These are phyloP conservation scores for Chytriomyces sp. DNA, from an alignment of 192 early-diverging fungal species.

Conservation along the genomic window DNA sequence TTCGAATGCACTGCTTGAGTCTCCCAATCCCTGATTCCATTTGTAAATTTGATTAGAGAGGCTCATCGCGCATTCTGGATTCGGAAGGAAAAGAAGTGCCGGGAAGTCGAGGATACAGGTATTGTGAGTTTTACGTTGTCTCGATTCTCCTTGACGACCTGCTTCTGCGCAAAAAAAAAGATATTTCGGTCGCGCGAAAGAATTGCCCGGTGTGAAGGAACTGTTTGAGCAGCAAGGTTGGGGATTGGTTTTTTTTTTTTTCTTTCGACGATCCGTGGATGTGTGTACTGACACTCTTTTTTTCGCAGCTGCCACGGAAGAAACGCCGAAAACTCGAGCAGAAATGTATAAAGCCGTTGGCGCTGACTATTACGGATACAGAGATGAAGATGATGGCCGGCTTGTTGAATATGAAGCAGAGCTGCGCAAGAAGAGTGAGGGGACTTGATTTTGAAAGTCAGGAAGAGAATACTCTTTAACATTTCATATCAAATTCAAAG, in stretches of 20 bases:
- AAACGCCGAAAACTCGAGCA: slow-evolving; percentile 59
- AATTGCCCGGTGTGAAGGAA: slow-evolving; percentile 92
- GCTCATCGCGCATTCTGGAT: slow-evolving; percentile 79
- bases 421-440: slow-evolving; percentile 58
- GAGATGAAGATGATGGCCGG: slow-evolving; percentile 86
- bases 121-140: slow-evolving; percentile 15
- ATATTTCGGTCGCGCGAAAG: slow-evolving; percentile 96
- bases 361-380: slow-evolving; percentile 94
- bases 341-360: slow-evolving; percentile 82
- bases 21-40: background rate
- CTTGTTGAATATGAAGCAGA: slow-evolving; percentile 80
- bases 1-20: background rate
- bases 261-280: too few species aligned
- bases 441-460: slow-evolving; percentile 21
- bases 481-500: too few species aligned
- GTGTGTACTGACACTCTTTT: background rate
- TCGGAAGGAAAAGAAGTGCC: slow-evolving; percentile 87
- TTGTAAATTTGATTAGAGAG: slow-evolving; percentile 53
- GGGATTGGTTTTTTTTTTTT: slow-evolving; percentile 1
- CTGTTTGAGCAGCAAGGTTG: slow-evolving; percentile 80
- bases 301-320: background rate
- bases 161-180: too few species aligned
- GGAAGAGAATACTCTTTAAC: background rate
- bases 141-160: too few species aligned
- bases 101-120: slow-evolving; percentile 90